A percentile compares a stretch with the other conserved stretches of the same genome.
These are phyloP conservation scores for Naganishia liquefaciens DNA, from an alignment of 1,284 basidiomycete species.

Conservation along the genomic window DNA sequence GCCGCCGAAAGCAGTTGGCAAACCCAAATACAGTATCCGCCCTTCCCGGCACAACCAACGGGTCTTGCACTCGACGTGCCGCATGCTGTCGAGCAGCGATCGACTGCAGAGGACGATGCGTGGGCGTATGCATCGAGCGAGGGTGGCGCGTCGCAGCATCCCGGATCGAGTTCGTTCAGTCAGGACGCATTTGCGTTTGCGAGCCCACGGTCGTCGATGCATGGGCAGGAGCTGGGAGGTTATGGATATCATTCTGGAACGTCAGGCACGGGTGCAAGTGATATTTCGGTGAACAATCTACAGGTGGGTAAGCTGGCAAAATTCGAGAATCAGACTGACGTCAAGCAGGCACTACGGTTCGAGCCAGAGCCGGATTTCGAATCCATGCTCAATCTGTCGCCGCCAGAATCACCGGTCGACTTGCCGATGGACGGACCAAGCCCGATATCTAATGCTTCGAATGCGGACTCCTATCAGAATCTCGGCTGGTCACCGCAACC, in stretches of 20 bases:
- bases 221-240: neutral
- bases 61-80: conserved; percentile 16
- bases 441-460: conserved; percentile 34
- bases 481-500: conserved; percentile 28
- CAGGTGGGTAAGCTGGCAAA: neutral
- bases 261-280: conserved; percentile 11
- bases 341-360: conserved; percentile 10
- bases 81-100: neutral
- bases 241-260: conserved; percentile 20
- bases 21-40: conserved; percentile 31
- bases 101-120: neutral
- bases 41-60: conserved; percentile 16
- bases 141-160: conserved; percentile 7
- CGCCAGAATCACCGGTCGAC: conserved; percentile 19
- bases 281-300: conserved; percentile 20
- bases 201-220: conserved; percentile 18
- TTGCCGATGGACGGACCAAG: conserved; percentile 29
- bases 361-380: conserved; percentile 34
- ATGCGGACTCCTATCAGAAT: conserved; percentile 32
- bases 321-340: neutral
- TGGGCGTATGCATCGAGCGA: conserved; percentile 27
- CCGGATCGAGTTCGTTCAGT: conserved; percentile 16
- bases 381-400: conserved; percentile 34
- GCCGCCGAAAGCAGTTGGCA: conserved; percentile 29
- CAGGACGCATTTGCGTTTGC: conserved; percentile 24